These are phyloP conservation scores for Mollisia scopiformis DNA, from an alignment of 2,329 filamentous ascomycete species.

Conservation along the genomic window DNA sequence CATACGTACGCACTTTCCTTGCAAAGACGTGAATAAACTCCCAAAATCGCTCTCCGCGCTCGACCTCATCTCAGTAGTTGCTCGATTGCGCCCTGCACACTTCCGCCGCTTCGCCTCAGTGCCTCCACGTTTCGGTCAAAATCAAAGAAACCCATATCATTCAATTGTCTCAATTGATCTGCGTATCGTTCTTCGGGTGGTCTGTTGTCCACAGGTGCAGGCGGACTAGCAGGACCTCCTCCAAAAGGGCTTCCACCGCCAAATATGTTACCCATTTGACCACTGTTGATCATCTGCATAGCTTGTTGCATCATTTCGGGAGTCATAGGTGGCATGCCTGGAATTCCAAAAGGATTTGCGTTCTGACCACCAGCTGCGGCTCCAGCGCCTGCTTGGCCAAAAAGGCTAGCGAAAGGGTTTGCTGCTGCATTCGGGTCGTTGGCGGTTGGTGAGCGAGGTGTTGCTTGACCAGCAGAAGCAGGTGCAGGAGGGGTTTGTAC, in stretches of 20 bases:
- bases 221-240: conserved; percentile 40
- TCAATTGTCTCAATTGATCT: conserved; percentile 86
- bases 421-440: conserved; percentile 42
- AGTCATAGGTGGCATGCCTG: conserved; percentile 50
- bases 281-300: conserved; percentile 45
- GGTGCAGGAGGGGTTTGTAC: conserved; percentile 35
- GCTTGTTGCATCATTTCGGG: conserved; percentile 60
- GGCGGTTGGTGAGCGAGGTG: conserved; percentile 35
- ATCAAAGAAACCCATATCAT: conserved; percentile 99
- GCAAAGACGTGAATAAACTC: neutral
- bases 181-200: conserved; percentile 94
- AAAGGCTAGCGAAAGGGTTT: conserved; percentile 72
- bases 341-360: conserved; percentile 41
- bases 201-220: conserved; percentile 74
- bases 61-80: conserved; percentile 57
- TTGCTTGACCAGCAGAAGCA: conserved; percentile 36
- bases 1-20: neutral
- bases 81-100: conserved; percentile 89
- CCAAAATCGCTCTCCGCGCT: neutral
- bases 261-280: conserved; percentile 27
- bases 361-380: conserved; percentile 26
- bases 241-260: conserved; percentile 37
- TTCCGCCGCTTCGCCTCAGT: conserved; percentile 85
- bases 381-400: conserved; percentile 47
- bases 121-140: conserved; percentile 93